These are phyloP conservation scores for Apiospora malaysiana DNA, from an alignment of 2,329 filamentous ascomycete genomes.

Conservation along the genomic window DNA sequence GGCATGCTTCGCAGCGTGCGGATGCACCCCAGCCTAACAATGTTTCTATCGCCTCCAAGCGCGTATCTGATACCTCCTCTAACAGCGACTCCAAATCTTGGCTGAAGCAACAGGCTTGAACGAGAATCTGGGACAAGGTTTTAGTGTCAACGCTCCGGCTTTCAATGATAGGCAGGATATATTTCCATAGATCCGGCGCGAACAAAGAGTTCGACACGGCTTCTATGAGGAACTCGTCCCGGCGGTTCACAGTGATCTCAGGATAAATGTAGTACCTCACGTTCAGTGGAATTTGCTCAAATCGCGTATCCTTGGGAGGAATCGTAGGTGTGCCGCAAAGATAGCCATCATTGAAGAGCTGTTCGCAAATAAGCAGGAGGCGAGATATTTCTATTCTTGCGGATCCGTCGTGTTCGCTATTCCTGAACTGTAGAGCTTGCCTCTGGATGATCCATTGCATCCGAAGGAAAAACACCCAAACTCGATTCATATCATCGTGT, in stretches of 20 bases:
- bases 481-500: too few species aligned
- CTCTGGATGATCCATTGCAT: too few species aligned
- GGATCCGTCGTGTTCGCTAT: background rate
- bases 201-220: background rate
- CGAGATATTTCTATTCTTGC: background rate
- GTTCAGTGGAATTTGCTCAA: background rate
- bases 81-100: too few species aligned
- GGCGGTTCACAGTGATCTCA: background rate
- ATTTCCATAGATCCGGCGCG: background rate
- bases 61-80: background rate
- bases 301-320: background rate
- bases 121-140: background rate
- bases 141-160: background rate
- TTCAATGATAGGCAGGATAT: background rate
- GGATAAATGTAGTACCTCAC: fast-evolving
- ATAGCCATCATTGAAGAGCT: background rate
- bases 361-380: background rate
- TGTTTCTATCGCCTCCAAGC: background rate
- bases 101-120: background rate
- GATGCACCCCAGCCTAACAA: background rate
- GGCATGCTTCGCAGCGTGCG: background rate
- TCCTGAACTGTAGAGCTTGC: too few species aligned
- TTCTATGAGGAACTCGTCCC: background rate
- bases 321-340: background rate
- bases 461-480: too few species aligned